Conservation (phyloP, 1,139 yeast species). For the Magnusiomyces fungicola region DNA sequence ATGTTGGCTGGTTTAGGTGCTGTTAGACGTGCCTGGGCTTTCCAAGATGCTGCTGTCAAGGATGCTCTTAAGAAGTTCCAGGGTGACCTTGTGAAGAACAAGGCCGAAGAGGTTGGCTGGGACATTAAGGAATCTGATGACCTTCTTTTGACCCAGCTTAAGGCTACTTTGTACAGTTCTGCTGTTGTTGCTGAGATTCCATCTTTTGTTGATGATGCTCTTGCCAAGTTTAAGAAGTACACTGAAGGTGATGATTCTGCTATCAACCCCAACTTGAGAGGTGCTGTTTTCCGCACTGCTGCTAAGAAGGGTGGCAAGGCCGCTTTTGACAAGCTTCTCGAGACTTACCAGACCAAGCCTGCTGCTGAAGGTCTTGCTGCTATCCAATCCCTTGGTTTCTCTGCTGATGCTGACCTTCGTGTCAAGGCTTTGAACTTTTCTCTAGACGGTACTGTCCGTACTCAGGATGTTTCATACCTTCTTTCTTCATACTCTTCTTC, state of each 20-base stretch:
- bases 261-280: slow-evolving; percentile 75
- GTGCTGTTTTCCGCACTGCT: slow-evolving; percentile 57
- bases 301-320: slow-evolving; percentile 60
- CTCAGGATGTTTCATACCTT: slow-evolving; percentile 68
- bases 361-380: slow-evolving; percentile 74
- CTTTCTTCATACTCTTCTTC: slow-evolving; percentile 66
- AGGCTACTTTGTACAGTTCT: slow-evolving; percentile 60
- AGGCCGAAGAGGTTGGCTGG: slow-evolving; percentile 63
- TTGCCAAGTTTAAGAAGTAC: slow-evolving; percentile 51
- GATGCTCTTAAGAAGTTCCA: slow-evolving; percentile 54
- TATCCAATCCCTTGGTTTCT: slow-evolving; percentile 65
- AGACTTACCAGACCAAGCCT: slow-evolving; percentile 54
- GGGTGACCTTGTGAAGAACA: slow-evolving; percentile 52
- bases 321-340: slow-evolving; percentile 51
- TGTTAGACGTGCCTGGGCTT: slow-evolving; percentile 59
- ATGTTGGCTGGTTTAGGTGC: slow-evolving; percentile 49
- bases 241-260: slow-evolving; percentile 60
- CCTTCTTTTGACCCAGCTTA: slow-evolving; percentile 68
- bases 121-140: slow-evolving; percentile 54
- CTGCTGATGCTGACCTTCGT: slow-evolving; percentile 50
- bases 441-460: slow-evolving; percentile 61
- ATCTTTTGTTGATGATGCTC: slow-evolving; percentile 46
- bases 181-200: slow-evolving; percentile 59
- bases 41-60: slow-evolving; percentile 51
- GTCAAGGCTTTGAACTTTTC: slow-evolving; percentile 53